Conservation (phyloP, 1,284 basidiomycete species). For the Filobasidium uniguttulatum region DNA sequence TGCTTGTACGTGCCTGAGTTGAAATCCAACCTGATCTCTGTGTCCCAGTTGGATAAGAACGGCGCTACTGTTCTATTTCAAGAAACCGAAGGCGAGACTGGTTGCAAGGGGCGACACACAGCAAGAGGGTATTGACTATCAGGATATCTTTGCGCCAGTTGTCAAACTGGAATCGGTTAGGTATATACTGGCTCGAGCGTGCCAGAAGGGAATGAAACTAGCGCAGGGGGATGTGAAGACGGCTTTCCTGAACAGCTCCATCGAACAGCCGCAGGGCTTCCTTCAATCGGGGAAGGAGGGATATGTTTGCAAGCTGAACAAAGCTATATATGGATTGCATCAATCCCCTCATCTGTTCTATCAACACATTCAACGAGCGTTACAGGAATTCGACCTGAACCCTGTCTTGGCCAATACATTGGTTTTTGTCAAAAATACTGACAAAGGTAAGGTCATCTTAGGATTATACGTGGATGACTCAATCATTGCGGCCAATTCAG, state of each 20-base stretch:
- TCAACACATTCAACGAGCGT: conserved; percentile 23
- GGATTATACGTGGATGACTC: conserved; percentile 9
- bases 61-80: conserved; percentile 17
- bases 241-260: conserved; percentile 39
- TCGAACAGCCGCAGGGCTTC: conserved; percentile 26
- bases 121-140: conserved; percentile 37
- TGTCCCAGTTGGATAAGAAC: too few species aligned
- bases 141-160: conserved; percentile 39
- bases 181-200: conserved; percentile 35
- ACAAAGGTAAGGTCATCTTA: background rate
- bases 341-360: conserved; percentile 26
- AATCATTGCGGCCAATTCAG: conserved; percentile 14
- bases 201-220: conserved; percentile 32
- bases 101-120: conserved; percentile 27
- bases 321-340: conserved; percentile 40
- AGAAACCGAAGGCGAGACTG: conserved; percentile 22
- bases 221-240: conserved; percentile 42
- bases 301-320: conserved; percentile 19
- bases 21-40: too few species aligned
- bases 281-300: too few species aligned
- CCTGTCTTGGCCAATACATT: conserved; percentile 30
- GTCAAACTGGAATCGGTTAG: conserved; percentile 34
- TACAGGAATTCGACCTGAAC: conserved; percentile 30
- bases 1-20: too few species aligned
- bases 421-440: conserved; percentile 22